Conservation (phyloP, 805 yeast species). For the Candida sithepensis region DNA sequence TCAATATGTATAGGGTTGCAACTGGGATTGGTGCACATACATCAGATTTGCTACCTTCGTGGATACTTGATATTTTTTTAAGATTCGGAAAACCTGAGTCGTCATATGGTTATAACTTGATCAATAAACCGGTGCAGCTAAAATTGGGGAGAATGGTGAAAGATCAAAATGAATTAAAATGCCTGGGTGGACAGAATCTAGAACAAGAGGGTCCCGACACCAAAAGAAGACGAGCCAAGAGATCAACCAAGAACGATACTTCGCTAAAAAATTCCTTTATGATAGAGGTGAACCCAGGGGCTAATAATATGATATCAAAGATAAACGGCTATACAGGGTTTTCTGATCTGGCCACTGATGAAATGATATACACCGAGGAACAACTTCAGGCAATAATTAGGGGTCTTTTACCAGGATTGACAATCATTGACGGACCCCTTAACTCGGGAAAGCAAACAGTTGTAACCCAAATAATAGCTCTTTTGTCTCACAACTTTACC, state of each 20-base stretch:
- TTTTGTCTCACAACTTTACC: conserved; percentile 20
- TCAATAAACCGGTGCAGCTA: conserved; percentile 9
- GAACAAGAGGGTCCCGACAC: neutral
- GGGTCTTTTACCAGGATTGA: conserved; percentile 12
- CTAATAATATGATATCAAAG: neutral
- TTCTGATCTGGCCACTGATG: no score
- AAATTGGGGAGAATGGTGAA: conserved; percentile 23
- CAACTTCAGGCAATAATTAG: conserved; percentile 6
- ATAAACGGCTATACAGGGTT: neutral
- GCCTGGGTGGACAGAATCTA: neutral
- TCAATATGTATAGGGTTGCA: neutral
- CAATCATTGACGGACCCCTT: conserved; percentile 18
- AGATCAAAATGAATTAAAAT: neutral
- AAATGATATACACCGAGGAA: neutral
- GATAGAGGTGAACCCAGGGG: neutral
- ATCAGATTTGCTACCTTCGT: conserved; percentile 26
- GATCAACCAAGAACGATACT: no score
- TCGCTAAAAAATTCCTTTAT: neutral
- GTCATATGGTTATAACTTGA: conserved; percentile 9
- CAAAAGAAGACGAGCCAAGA: conserved; percentile 6
- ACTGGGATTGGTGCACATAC: neutral
- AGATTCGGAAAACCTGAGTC: conserved; percentile 30
- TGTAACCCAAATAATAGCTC: conserved; percentile 22
- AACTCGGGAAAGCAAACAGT: conserved; percentile 33
- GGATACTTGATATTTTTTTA: conserved; percentile 32